These are phyloP conservation scores for Leishmania major DNA, from an alignment of 208 protist species.

Conservation along the genomic window DNA sequence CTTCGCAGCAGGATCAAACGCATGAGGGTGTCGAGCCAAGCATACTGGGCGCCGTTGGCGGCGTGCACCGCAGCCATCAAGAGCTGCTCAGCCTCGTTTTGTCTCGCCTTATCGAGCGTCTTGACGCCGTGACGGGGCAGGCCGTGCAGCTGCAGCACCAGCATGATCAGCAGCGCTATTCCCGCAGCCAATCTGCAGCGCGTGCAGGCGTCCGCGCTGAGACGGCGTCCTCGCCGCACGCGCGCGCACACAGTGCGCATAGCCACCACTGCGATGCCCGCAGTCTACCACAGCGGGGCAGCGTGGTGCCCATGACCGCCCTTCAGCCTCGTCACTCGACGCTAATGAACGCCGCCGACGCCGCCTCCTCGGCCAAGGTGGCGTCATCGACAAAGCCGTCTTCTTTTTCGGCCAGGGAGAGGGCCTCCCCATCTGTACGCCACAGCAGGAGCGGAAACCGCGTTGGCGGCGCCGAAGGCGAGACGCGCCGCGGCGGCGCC, in stretches of 20 bases:
- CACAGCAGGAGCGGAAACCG: not conserved
- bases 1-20: not conserved
- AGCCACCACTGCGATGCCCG: not conserved
- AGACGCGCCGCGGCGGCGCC: not conserved
- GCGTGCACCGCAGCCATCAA: not conserved
- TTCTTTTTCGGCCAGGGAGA: not conserved
- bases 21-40: not conserved
- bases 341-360: not conserved
- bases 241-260: slow-evolving; percentile 2
- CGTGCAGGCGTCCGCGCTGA: not conserved
- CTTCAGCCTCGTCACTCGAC: not conserved
- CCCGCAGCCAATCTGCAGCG: not conserved
- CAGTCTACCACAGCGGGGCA: not conserved
- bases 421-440: not conserved
- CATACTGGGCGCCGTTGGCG: not conserved
- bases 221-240: not conserved
- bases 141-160: slow-evolving; percentile 5
- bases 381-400: not conserved
- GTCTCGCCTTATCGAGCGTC: slow-evolving; percentile 27
- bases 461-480: not conserved
- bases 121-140: slow-evolving; percentile 31
- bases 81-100: slow-evolving; percentile 10
- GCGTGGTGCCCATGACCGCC: not conserved
- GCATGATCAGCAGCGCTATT: not conserved
- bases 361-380: not conserved